Evolutionary conservation across 371 early-diverging fungal species (phyloP).

Genomic region (Nosema muscidifuracis): DNA sequence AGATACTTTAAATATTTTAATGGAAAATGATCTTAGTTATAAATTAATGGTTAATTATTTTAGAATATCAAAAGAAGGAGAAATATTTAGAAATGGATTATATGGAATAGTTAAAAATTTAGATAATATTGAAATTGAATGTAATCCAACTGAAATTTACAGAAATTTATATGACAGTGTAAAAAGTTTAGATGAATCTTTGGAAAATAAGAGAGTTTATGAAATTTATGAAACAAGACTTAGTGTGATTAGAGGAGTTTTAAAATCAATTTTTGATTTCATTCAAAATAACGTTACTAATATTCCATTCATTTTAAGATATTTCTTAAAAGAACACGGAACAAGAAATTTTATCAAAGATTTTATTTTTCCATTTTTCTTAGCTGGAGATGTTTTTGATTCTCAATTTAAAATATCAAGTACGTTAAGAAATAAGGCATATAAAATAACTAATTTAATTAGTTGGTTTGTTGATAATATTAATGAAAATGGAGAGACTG

Average conservation of each 20-base stretch:
- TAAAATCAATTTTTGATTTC: slow-evolving; percentile 12
- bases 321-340: slow-evolving; percentile 18
- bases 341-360: slow-evolving; percentile 22
- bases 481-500: background rate
- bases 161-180: slow-evolving; percentile 7
- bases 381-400: slow-evolving; percentile 21
- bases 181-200: slow-evolving; percentile 28
- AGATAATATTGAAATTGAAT: slow-evolving; percentile 9
- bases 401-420: slow-evolving; percentile 5
- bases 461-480: background rate
- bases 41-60: slow-evolving; percentile 23
- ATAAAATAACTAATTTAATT: slow-evolving; percentile 14
- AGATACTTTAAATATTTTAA: slow-evolving; percentile 4
- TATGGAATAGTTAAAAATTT: slow-evolving; percentile 1
- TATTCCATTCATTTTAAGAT: slow-evolving; percentile 39
- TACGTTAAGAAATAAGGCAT: slow-evolving; percentile 12
- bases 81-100: background rate
- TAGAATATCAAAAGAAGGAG: slow-evolving; percentile 21
- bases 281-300: slow-evolving; percentile 11
- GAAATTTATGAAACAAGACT: slow-evolving; percentile 30
- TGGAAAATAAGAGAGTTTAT: slow-evolving; percentile 41
- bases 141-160: slow-evolving; percentile 46
- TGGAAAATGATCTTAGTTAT: slow-evolving; percentile 1
- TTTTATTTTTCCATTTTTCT: slow-evolving; percentile 38
- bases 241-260: slow-evolving; percentile 12